Conservation (phyloP, 2,329 filamentous ascomycete species). For the Ophiosphaerella herpotricha region DNA sequence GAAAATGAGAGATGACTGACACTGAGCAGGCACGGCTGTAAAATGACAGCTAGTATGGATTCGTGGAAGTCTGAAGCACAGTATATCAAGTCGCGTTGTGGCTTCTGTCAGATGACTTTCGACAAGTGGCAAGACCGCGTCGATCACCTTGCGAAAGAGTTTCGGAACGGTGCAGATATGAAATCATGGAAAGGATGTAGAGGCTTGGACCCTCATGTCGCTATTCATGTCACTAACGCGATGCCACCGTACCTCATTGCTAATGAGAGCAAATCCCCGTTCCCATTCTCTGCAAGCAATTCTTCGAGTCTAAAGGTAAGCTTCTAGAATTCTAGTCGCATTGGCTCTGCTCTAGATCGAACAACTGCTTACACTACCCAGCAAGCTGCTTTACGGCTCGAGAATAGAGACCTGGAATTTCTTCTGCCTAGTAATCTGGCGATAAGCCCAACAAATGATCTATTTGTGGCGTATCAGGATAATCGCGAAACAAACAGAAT, state of each 20-base stretch:
- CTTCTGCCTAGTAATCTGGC: constrained; percentile 22
- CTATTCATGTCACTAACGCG: constrained; percentile 55
- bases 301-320: constrained; percentile 36
- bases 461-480: constrained; percentile 24
- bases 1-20: neutral
- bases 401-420: constrained; percentile 31
- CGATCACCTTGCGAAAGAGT: constrained; percentile 61
- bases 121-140: constrained; percentile 57
- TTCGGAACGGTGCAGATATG: constrained; percentile 59
- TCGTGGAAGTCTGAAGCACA: constrained; percentile 64
- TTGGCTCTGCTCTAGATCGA: neutral
- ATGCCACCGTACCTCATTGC: constrained; percentile 59
- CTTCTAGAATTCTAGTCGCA: constrained; percentile 3
- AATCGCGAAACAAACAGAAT: constrained; percentile 12
- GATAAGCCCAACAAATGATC: constrained; percentile 4
- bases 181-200: constrained; percentile 60
- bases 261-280: constrained; percentile 51
- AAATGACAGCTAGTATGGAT: constrained; percentile 67
- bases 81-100: constrained; percentile 60
- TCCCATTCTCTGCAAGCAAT: constrained; percentile 54
- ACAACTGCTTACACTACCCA: constrained; percentile 15
- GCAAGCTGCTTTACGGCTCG: constrained; percentile 20
- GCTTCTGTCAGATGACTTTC: constrained; percentile 57
- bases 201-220: constrained; percentile 55
- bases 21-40: constrained; percentile 55